These are phyloP conservation scores for Rhizopogon vesiculosus DNA, from an alignment of 768 basidiomycete species.

Conservation along the genomic window DNA sequence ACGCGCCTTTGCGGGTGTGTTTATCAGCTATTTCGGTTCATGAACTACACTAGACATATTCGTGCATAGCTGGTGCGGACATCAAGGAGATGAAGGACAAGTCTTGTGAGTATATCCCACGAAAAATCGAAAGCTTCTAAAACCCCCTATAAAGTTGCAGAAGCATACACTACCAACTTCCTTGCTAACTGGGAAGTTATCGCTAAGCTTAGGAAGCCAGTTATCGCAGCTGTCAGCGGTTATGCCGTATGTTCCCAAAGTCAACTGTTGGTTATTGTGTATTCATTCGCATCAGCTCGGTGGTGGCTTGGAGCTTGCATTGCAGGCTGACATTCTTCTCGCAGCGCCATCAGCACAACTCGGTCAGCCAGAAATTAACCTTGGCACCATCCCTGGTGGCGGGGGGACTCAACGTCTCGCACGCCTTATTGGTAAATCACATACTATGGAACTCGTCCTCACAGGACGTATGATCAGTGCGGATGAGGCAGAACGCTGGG, in stretches of 20 bases:
- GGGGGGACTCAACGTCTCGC: slow-evolving; percentile 93
- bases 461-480: slow-evolving; percentile 83
- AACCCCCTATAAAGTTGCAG: slow-evolving; percentile 49
- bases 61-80: slow-evolving; percentile 79
- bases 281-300: slow-evolving; percentile 62
- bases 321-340: slow-evolving; percentile 95
- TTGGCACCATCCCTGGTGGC: slow-evolving; percentile 92
- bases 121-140: neutral
- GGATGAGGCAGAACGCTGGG: slow-evolving; percentile 81
- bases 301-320: slow-evolving; percentile 93
- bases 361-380: slow-evolving; percentile 94
- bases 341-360: slow-evolving; percentile 88
- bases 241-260: slow-evolving; percentile 62
- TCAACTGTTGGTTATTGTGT: neutral
- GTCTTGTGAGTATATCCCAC: slow-evolving; percentile 51
- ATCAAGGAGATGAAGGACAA: slow-evolving; percentile 99
- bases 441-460: slow-evolving; percentile 91
- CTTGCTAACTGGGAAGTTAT: slow-evolving; percentile 80
- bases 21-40: neutral
- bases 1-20: slow-evolving; percentile 86
- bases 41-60: neutral
- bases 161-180: slow-evolving; percentile 84
- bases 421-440: slow-evolving; percentile 82
- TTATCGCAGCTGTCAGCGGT: slow-evolving; percentile 94
- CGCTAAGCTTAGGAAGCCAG: slow-evolving; percentile 76